phyloP scores from a whole-genome alignment of 2,329 filamentous ascomycete species.

The Simplicillium sp. region DNA sequence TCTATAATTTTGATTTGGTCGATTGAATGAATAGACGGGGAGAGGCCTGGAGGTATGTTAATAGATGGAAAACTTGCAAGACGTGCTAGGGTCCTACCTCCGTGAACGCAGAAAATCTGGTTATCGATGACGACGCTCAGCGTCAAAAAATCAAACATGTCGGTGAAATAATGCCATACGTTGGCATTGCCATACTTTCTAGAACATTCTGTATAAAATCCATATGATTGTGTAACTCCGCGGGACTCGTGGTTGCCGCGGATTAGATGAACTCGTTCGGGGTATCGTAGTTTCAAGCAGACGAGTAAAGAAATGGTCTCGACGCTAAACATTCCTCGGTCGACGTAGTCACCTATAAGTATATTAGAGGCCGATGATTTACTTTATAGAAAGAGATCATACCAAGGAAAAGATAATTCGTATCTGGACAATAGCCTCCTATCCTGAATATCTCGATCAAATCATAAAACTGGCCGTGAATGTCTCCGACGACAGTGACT shows the following conservation, averaged over 20 bases:
- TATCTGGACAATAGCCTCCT: constrained; percentile 93
- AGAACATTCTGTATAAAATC: constrained; percentile 98
- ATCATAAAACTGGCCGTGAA: constrained; percentile 98
- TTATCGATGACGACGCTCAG: constrained; percentile 97
- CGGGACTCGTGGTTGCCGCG: constrained; percentile 98
- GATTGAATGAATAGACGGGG: constrained; percentile 90
- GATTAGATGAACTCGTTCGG: constrained; percentile 94
- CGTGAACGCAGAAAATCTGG: constrained; percentile 98
- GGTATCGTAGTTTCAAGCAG: constrained; percentile 95
- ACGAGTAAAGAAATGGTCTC: constrained; percentile 96
- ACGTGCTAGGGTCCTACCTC: constrained; percentile 39
- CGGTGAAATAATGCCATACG: constrained; percentile 98
- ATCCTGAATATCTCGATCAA: constrained; percentile 99
- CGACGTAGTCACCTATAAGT: constrained; percentile 80
- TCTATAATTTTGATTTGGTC: constrained; percentile 99
- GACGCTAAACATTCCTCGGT: constrained; percentile 97
- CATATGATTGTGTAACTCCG: constrained; percentile 98
- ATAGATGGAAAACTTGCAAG: neutral
- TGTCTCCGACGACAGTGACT: constrained; percentile 95
- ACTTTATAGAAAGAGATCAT: constrained; percentile 19
- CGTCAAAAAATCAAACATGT: constrained; percentile 97
- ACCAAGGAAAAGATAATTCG: constrained; percentile 99
- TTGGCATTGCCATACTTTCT: constrained; percentile 99
- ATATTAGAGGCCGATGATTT: constrained; percentile 9
- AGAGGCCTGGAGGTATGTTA: constrained; percentile 46